Evolutionary conservation across 2,329 filamentous ascomycete genomes (phyloP).

Genomic region (Ophiostoma ips): DNA sequence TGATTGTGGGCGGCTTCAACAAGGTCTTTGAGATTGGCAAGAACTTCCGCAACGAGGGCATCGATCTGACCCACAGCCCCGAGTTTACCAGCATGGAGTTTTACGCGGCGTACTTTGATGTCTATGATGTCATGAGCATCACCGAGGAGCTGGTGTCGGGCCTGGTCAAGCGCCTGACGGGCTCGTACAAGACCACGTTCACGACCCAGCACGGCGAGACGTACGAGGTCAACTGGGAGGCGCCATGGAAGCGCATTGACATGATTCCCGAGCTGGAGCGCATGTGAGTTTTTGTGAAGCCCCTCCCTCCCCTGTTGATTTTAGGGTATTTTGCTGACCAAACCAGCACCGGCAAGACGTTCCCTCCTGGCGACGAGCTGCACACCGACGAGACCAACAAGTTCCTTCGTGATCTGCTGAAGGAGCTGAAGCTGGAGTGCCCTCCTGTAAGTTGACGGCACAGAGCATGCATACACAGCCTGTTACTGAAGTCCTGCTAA

Average conservation of each 20-base stretch:
- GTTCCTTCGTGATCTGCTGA: conserved; percentile 71
- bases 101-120: conserved; percentile 85
- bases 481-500: too few species aligned
- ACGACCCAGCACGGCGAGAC: conserved; percentile 74
- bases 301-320: background rate
- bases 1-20: conserved; percentile 84
- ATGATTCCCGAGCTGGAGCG: conserved; percentile 89
- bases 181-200: conserved; percentile 73
- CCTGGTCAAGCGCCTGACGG: conserved; percentile 78
- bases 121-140: conserved; percentile 79
- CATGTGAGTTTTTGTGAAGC: conserved; percentile 11
- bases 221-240: conserved; percentile 91
- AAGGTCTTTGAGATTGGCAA: conserved; percentile 92
- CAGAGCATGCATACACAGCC: background rate
- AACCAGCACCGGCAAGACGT: conserved; percentile 58
- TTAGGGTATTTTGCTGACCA: background rate
- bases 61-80: conserved; percentile 90
- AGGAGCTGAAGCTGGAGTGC: conserved; percentile 86
- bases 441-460: conserved; percentile 34
- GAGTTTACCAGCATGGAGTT: conserved; percentile 98
- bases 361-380: conserved; percentile 76
- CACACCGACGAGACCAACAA: conserved; percentile 81
- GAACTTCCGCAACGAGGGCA: conserved; percentile 88
- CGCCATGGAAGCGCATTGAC: conserved; percentile 82
- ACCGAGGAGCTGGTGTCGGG: conserved; percentile 89